Evolutionary conservation across 1,139 yeast genomes (phyloP).

Genomic region (Debaryomycetaceae sp.): DNA sequence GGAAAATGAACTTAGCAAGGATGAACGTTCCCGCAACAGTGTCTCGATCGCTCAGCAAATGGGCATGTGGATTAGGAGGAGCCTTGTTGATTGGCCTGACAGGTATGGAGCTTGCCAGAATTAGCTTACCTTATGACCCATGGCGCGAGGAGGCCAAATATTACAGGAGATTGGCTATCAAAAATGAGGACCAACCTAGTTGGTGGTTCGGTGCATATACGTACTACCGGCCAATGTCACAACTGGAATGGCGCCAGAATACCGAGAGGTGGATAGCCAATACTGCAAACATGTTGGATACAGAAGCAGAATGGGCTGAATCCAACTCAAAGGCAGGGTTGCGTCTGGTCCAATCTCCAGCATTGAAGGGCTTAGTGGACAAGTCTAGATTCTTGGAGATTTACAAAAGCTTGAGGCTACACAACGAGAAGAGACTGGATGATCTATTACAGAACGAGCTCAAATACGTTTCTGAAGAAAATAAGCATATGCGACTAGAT

Average conservation of each 20-base stretch:
- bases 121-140: slow-evolving; percentile 55
- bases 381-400: slow-evolving; percentile 24
- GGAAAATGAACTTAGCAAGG: slow-evolving; percentile 11
- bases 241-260: slow-evolving; percentile 43
- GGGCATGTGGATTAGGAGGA: slow-evolving; percentile 18
- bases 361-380: slow-evolving; percentile 10
- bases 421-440: slow-evolving; percentile 17
- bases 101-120: slow-evolving; percentile 49
- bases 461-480: slow-evolving; percentile 30
- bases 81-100: slow-evolving; percentile 26
- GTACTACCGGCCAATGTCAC: slow-evolving; percentile 49
- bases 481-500: slow-evolving; percentile 37
- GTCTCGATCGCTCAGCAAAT: slow-evolving; percentile 11
- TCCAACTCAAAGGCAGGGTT: not conserved
- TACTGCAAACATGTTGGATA: slow-evolving; percentile 12
- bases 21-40: slow-evolving; percentile 13
- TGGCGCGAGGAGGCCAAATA: slow-evolving; percentile 59
- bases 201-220: slow-evolving; percentile 62
- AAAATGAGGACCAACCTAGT: slow-evolving; percentile 40
- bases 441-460: slow-evolving; percentile 25
- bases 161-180: slow-evolving; percentile 43
- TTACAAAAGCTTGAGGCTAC: slow-evolving; percentile 20
- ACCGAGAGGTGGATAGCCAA: slow-evolving; percentile 28
- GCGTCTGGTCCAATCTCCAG: not conserved
- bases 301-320: slow-evolving; percentile 4